Evolutionary conservation across 2,329 filamentous ascomycete genomes (phyloP).

Genomic region (Helotiales sp.): DNA sequence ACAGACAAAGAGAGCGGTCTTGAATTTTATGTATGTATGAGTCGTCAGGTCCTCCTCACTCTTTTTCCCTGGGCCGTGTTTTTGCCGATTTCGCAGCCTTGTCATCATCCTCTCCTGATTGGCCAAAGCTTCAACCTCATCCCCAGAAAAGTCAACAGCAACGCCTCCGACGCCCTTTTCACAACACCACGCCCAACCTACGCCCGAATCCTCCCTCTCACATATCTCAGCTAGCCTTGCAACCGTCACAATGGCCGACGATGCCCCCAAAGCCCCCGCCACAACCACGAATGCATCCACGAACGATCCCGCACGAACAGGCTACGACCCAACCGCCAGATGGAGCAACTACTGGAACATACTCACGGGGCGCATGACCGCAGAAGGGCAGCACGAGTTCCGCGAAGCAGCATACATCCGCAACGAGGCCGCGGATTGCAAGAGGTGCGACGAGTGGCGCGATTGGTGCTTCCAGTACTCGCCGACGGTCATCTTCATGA

Average conservation of each 20-base stretch:
- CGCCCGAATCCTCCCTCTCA: neutral
- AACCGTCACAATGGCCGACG: slow-evolving; percentile 22
- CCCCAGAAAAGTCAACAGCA: slow-evolving; percentile 4
- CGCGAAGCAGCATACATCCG: slow-evolving; percentile 75
- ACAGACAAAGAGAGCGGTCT: neutral
- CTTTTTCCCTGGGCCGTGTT: too few species aligned
- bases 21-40: neutral
- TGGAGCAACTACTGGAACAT: slow-evolving; percentile 90
- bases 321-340: slow-evolving; percentile 63
- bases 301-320: slow-evolving; percentile 65
- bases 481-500: slow-evolving; percentile 85
- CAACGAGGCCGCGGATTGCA: slow-evolving; percentile 79
- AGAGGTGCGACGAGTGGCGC: slow-evolving; percentile 78
- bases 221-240: neutral
- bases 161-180: slow-evolving; percentile 2
- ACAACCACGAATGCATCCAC: slow-evolving; percentile 19
- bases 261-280: slow-evolving; percentile 8
- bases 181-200: neutral
- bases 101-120: slow-evolving; percentile 1
- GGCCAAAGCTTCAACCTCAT: neutral
- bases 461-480: slow-evolving; percentile 86
- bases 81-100: slow-evolving; percentile 3
- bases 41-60: neutral
- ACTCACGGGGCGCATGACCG: slow-evolving; percentile 73
- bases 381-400: slow-evolving; percentile 74